phyloP scores from a whole-genome alignment of 768 basidiomycete genomes.

The Calocybe cyanea region DNA sequence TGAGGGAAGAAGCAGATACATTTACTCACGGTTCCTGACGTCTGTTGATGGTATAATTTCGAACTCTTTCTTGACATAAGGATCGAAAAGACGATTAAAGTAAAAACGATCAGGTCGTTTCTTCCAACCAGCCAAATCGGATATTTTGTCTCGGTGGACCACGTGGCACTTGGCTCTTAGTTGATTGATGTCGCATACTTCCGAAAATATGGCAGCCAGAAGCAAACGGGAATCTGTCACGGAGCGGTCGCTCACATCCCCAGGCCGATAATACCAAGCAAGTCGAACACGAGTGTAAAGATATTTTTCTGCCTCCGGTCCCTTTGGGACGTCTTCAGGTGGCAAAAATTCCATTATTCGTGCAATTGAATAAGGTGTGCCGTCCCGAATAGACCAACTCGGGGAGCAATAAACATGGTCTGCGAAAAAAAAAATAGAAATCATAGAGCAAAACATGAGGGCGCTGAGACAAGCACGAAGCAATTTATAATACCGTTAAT shows the following conservation, averaged over 20 bases:
- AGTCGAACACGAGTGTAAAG: slow-evolving; percentile 81
- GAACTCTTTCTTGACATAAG: slow-evolving; percentile 97
- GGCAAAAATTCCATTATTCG: slow-evolving; percentile 97
- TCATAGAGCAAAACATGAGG: slow-evolving; percentile 8
- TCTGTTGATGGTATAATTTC: slow-evolving; percentile 87
- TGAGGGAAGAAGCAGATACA: slow-evolving; percentile 16
- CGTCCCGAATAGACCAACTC: slow-evolving; percentile 87
- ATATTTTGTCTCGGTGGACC: slow-evolving; percentile 91
- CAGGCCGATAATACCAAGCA: slow-evolving; percentile 95
- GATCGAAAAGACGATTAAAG: slow-evolving; percentile 93
- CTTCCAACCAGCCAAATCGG: slow-evolving; percentile 91
- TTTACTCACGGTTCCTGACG: slow-evolving; percentile 78
- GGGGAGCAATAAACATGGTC: slow-evolving; percentile 98
- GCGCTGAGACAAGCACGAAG: slow-evolving; percentile 17
- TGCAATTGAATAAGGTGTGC: slow-evolving; percentile 92
- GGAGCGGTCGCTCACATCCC: slow-evolving; percentile 90
- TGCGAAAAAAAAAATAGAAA: slow-evolving; percentile 41
- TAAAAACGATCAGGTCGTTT: slow-evolving; percentile 94
- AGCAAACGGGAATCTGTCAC: slow-evolving; percentile 89
- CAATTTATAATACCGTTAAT: slow-evolving; percentile 64
- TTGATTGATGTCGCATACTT: slow-evolving; percentile 93
- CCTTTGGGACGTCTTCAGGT: slow-evolving; percentile 67
- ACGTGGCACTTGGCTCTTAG: slow-evolving; percentile 92
- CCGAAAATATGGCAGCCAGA: slow-evolving; percentile 93
- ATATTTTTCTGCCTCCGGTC: slow-evolving; percentile 62